Percentiles rank a stretch among this genome's conserved stretches.
These are phyloP conservation scores for Blastobotrys aristatus DNA, from an alignment of 1,139 yeast genomes.

Conservation along the genomic window DNA sequence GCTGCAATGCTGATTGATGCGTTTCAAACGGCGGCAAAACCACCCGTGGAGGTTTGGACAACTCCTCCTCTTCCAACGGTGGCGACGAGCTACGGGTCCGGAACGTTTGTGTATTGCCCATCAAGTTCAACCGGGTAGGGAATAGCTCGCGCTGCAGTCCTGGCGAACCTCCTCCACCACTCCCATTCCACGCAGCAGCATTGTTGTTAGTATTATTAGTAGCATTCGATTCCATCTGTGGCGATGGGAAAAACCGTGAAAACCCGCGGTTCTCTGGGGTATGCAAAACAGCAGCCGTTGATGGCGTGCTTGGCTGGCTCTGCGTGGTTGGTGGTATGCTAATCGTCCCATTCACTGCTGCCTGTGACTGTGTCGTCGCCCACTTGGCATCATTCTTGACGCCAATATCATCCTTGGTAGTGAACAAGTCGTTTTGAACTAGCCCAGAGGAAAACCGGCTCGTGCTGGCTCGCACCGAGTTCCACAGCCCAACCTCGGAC, in stretches of 20 bases:
- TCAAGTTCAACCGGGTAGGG: not conserved
- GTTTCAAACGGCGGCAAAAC: constrained; percentile 7
- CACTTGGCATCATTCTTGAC: constrained; percentile 1
- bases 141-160: constrained; percentile 3
- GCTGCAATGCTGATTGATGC: not conserved
- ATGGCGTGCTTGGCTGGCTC: constrained; percentile 11
- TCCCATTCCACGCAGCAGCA: not conserved
- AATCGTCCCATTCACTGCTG: constrained; percentile 1
- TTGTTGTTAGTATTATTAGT: too few species aligned
- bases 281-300: constrained; percentile 1
- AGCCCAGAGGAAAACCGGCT: constrained; percentile 12
- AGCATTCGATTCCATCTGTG: constrained; percentile 7
- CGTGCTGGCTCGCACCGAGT: constrained; percentile 10
- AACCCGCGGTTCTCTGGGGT: constrained; percentile 12
- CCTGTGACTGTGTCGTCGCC: not conserved
- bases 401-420: constrained; percentile 12
- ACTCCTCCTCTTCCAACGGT: not conserved
- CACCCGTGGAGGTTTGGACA: constrained; percentile 1
- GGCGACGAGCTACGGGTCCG: not conserved
- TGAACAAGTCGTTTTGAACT: constrained; percentile 9
- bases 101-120: not conserved
- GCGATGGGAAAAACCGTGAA: constrained; percentile 18
- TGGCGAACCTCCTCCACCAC: constrained; percentile 7
- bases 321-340: constrained; percentile 3
- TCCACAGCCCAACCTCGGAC: constrained; percentile 12